Evolutionary conservation across 768 basidiomycete genomes (phyloP).

Genomic region (Phlegmacium glaucopus): DNA sequence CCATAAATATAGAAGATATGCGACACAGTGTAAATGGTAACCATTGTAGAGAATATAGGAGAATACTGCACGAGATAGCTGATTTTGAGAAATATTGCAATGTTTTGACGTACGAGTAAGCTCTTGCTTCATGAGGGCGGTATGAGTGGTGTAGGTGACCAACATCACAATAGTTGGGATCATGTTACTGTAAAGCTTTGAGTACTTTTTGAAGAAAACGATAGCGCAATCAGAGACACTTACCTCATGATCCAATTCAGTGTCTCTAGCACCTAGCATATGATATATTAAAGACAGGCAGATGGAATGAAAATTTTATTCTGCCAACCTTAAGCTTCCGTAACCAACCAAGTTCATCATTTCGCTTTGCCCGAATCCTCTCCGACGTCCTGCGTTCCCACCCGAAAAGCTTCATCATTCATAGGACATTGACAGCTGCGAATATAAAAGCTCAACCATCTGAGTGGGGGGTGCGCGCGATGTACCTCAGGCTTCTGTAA

Average conservation of each 20-base stretch:
- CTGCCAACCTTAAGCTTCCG: conserved; percentile 44
- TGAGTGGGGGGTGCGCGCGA: conserved; percentile 2
- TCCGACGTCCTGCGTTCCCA: conserved; percentile 58
- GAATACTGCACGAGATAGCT: conserved; percentile 43
- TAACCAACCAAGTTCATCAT: conserved; percentile 56
- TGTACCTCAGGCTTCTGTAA: conserved; percentile 57
- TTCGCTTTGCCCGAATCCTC: conserved; percentile 51
- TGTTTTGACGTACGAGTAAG: conserved; percentile 30
- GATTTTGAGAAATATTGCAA: not conserved
- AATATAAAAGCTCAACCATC: too few species aligned
- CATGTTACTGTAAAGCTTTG: conserved; percentile 40
- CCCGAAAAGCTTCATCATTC: conserved; percentile 73
- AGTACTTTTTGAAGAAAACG: not conserved
- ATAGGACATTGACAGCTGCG: conserved; percentile 48
- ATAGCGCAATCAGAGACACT: not conserved
- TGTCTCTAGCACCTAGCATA: conserved; percentile 6
- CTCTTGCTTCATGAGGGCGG: conserved; percentile 37
- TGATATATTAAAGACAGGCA: not conserved
- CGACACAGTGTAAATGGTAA: not conserved
- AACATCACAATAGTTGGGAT: conserved; percentile 68
- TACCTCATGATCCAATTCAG: conserved; percentile 6
- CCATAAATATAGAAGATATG: conserved; percentile 24
- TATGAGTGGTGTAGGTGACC: too few species aligned
- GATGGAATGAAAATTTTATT: not conserved
- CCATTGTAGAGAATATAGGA: conserved; percentile 11